Conservation (phyloP, 768 basidiomycete species). For the Auricularia sp. region DNA sequence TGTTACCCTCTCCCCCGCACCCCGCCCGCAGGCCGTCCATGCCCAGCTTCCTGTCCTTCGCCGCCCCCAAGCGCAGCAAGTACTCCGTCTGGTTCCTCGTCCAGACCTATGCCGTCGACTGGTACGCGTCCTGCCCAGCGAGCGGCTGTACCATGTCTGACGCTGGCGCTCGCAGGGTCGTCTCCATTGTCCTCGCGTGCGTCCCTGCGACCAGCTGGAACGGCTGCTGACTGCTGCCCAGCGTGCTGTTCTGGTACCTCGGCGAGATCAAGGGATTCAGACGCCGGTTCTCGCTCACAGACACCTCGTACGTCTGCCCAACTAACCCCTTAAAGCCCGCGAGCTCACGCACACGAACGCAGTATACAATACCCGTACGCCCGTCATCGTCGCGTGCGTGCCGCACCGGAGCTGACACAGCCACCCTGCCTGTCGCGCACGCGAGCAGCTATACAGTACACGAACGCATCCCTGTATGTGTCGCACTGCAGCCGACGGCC, state of each 20-base stretch:
- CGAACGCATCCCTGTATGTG: slow-evolving; percentile 66
- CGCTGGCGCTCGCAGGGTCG: slow-evolving; percentile 33
- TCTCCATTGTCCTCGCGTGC: slow-evolving; percentile 59
- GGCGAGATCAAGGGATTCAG: slow-evolving; percentile 62
- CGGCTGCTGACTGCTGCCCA: slow-evolving; percentile 15
- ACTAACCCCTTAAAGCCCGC: neutral
- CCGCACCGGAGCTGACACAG: neutral
- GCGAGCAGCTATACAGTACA: slow-evolving; percentile 49
- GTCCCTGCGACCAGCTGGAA: slow-evolving; percentile 15
- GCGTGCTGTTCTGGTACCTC: slow-evolving; percentile 52
- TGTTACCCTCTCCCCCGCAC: neutral
- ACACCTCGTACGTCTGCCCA: slow-evolving; percentile 50
- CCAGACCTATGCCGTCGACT: neutral
- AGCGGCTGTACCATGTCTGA: neutral
- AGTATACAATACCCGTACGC: slow-evolving; percentile 31
- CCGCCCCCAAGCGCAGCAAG: neutral
- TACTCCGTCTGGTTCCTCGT: neutral
- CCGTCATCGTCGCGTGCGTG: neutral
- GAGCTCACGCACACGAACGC: slow-evolving; percentile 12
- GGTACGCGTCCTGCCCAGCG: neutral
- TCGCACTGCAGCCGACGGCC: neutral
- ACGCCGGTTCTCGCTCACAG: slow-evolving; percentile 66
- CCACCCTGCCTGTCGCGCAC: neutral
- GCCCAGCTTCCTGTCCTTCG: neutral
- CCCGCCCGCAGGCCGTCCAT: neutral